phyloP scores from a whole-genome alignment of 2,329 filamentous ascomycete species.

The Penicillium rolfsii region DNA sequence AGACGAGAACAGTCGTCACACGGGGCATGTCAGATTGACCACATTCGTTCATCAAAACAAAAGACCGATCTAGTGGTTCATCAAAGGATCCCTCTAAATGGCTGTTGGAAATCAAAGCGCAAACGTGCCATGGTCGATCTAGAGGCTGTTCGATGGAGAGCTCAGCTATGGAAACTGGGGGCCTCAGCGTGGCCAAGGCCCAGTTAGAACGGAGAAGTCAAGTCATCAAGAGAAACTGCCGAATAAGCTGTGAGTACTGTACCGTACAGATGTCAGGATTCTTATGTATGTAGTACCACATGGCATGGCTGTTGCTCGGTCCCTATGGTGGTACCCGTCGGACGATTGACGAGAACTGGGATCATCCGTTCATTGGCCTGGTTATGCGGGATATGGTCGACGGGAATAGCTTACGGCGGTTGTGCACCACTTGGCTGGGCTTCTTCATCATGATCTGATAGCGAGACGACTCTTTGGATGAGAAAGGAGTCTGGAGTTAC shows the following conservation, averaged over 20 bases:
- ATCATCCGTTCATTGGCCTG: not conserved
- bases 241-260: not conserved
- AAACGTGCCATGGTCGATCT: constrained; percentile 24
- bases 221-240: not conserved
- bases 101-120: constrained; percentile 12
- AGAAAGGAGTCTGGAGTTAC: not conserved
- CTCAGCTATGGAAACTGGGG: constrained; percentile 18
- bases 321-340: constrained; percentile 11
- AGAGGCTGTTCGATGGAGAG: constrained; percentile 16
- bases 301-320: constrained; percentile 3
- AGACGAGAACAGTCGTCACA: constrained; percentile 15
- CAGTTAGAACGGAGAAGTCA: not conserved
- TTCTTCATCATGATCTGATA: not conserved
- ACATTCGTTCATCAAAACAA: not conserved
- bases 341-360: constrained; percentile 1
- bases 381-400: not conserved
- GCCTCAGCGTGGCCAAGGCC: not conserved
- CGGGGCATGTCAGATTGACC: constrained; percentile 9
- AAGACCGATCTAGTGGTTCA: not conserved
- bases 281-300: not conserved
- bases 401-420: not conserved
- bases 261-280: not conserved
- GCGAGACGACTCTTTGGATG: not conserved
- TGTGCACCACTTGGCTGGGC: not conserved
- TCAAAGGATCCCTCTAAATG: not conserved